Evolutionary conservation across 2,329 filamentous ascomycete genomes (phyloP), one percentile per base, ranked within the genome.

Genomic region (Hypoxylon sp.): DNA sequence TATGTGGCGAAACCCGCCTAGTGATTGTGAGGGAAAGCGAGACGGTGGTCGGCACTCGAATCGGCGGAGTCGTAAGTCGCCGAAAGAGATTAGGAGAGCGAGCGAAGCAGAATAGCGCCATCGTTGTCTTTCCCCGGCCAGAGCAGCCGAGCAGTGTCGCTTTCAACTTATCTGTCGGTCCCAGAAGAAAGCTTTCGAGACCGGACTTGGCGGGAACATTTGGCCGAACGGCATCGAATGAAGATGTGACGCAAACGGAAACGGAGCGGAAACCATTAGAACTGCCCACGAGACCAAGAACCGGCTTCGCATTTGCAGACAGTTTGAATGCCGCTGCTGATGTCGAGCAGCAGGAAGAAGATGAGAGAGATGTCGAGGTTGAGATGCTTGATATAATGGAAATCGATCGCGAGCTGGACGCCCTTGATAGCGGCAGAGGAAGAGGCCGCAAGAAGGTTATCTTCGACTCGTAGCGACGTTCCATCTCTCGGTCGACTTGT

Each of bases 361-460:
- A 78, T 22, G 80, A 81, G 26, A 80, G 87, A 33, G 84, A 89
- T 62, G 82, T 89, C 11, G 87, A 90, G 74, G 82, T 83, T 31
- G 87, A 90, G 77, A 86, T 90, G 82, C 81, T 91, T 71, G 88
- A 90, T 75, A 88, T 91, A 48, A 87, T 90, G 84, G 88, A 88
- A 71, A 89, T 91, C 74, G 89, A 91, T 71, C 84, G 87, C 65
- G 86, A 85, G 53, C 77, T 91, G 58, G 84, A 87, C 52, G 82
- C 80, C 54, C 81, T 91, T 85, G 85, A 88, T 60, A 81, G 78
- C 42, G 82, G 82, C 35, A 80, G 84, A 50, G 82, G 81, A 35
- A 81, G 80, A 60, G 84, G 84, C 51, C 82, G 81, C 60, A 87
- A 86, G 78, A 83, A 82, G 74, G 85, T 86, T 59, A 82, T 87